Base-by-base conservation (phyloP, 139 green algal species). In the Diplosphaera chodatii region DNA sequence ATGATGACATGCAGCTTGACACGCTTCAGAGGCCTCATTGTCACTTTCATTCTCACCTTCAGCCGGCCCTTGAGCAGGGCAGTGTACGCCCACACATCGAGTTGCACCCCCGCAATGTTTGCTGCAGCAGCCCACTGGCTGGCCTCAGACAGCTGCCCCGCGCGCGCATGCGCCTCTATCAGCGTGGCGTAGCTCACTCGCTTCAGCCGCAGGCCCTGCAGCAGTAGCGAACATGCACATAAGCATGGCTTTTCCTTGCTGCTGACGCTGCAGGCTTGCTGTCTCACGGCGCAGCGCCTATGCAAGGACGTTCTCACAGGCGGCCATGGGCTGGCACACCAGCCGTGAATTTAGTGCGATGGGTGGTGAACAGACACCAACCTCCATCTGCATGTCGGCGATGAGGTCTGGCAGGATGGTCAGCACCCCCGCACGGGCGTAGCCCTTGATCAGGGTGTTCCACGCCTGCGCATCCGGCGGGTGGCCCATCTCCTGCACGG, bases 171-270 rank as follows among this genome's bases (percentile, higher is more conserved):
- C 1, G 78, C 83, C 1, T 73, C 63, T 29, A 91, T 34, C 16
- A 93, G 73, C 2, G 74, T 91, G 77, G 91, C 91, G 63, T 88
- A 93, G 0, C 83, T 91, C 5, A 87, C 78, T 25, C 66, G 67
- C 3, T 59, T 59, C 48, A 59, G 48, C 3, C 18, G 13, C 48
- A 59, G 48, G 48, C 48, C 48, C 48, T 59, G 48, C 48, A 25
- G 16, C 48, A 23, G 25, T 3, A 25, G 3, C 13, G n/a, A n/a
- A n/a, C n/a, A n/a, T n/a, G n/a, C n/a, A n/a, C n/a, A n/a, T n/a
- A n/a, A n/a, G n/a, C n/a, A n/a, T n/a, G n/a, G n/a, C n/a, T n/a
- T n/a, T n/a, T n/a, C n/a, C n/a, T n/a, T n/a, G n/a, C n/a, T n/a
- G n/a, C n/a, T n/a, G n/a, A n/a, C n/a, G n/a, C n/a, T n/a, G n/a